phyloP scores from a whole-genome alignment of 163 green algal species.

The Chlorella variabilis region DNA sequence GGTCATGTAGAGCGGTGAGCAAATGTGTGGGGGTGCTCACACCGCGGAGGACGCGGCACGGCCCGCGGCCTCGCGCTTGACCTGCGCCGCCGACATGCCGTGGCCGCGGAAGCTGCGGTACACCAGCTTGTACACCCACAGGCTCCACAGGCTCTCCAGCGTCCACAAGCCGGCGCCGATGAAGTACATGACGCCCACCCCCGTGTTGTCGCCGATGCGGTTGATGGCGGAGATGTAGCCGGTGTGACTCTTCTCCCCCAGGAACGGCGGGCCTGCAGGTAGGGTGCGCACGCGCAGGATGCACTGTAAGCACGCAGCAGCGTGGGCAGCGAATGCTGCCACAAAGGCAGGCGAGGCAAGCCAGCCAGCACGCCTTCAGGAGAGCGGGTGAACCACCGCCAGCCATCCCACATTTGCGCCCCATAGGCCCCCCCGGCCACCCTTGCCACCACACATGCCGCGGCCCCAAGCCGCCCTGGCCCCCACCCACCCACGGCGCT shows the following conservation, averaged over 20 bases:
- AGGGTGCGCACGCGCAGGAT: too few species aligned
- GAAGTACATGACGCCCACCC: constrained; percentile 65
- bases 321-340: too few species aligned
- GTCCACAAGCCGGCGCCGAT: constrained; percentile 63
- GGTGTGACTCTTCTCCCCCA: constrained; percentile 52
- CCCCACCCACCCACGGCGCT: constrained; percentile 49
- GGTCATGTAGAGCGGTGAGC: too few species aligned
- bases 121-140: constrained; percentile 60
- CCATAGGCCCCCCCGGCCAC: too few species aligned
- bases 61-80: constrained; percentile 41
- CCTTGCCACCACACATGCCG: too few species aligned
- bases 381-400: too few species aligned
- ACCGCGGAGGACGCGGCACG: constrained; percentile 13
- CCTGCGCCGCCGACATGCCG: constrained; percentile 32
- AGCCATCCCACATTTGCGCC: too few species aligned
- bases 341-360: too few species aligned
- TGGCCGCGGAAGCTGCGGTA: constrained; percentile 61
- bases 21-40: too few species aligned
- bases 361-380: too few species aligned
- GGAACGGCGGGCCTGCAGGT: constrained; percentile 46
- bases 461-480: too few species aligned
- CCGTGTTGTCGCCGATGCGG: constrained; percentile 47
- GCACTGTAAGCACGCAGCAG: too few species aligned
- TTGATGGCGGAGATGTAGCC: constrained; percentile 55
- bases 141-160: constrained; percentile 61